Evolutionary conservation across 2,329 filamentous ascomycete genomes (phyloP).

Genomic region (Fonsecaea monophora): DNA sequence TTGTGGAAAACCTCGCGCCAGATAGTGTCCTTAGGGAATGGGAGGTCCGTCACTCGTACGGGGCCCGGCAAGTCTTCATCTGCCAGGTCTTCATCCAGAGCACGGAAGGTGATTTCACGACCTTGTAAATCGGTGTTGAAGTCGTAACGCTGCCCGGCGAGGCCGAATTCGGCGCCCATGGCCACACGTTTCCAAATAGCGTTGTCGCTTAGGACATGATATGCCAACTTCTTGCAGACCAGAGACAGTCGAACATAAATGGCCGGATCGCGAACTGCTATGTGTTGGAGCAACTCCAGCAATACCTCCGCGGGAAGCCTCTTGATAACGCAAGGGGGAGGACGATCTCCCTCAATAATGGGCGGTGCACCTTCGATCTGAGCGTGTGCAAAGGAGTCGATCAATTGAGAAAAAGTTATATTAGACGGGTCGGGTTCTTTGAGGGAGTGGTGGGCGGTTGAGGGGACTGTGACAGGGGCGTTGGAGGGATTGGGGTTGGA

Average conservation of each 20-base stretch:
- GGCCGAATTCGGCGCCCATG: constrained; percentile 74
- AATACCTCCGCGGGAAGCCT: constrained; percentile 83
- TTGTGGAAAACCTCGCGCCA: constrained; percentile 76
- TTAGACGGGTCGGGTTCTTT: constrained; percentile 49
- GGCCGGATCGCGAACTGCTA: constrained; percentile 76
- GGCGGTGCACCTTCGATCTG: constrained; percentile 72
- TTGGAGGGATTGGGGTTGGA: constrained; percentile 55
- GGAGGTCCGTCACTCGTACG: constrained; percentile 38
- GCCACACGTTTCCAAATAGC: constrained; percentile 83
- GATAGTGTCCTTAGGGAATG: constrained; percentile 42
- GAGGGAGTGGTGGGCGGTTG: constrained; percentile 64
- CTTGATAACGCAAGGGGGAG: constrained; percentile 81
- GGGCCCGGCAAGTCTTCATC: constrained; percentile 40
- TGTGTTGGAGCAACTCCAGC: constrained; percentile 75
- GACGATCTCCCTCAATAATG: constrained; percentile 71
- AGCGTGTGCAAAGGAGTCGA: constrained; percentile 74
- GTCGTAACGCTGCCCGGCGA: constrained; percentile 80
- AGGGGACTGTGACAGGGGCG: constrained; percentile 59
- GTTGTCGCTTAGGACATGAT: constrained; percentile 82
- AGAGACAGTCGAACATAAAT: constrained; percentile 76
- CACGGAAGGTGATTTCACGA: constrained; percentile 34
- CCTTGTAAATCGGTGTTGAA: constrained; percentile 70
- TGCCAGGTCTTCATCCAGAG: constrained; percentile 39
- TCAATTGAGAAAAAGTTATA: constrained; percentile 69
- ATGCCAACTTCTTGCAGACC: constrained; percentile 88